Evolutionary conservation across 805 yeast species (phyloP).

Genomic region (Wickerhamomyces canadensis): DNA sequence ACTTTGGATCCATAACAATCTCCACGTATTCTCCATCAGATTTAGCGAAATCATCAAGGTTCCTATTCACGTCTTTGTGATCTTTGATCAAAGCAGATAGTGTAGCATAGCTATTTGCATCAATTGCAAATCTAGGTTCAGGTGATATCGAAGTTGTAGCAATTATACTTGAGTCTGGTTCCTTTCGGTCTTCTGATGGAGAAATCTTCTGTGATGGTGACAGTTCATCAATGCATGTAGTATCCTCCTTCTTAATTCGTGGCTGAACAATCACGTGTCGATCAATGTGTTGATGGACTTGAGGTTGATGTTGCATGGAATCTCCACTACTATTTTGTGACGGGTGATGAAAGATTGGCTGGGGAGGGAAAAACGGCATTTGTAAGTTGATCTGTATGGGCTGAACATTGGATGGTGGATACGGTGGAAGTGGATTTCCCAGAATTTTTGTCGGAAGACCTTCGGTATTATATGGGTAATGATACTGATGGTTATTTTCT

Average conservation of each 20-base stretch:
- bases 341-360: slow-evolving; percentile 4
- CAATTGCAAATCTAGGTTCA: slow-evolving; percentile 12
- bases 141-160: too few relatives aligned
- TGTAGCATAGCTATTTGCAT: slow-evolving; percentile 13
- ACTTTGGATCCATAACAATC: slow-evolving; percentile 20
- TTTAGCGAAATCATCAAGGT: slow-evolving; percentile 13
- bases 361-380: slow-evolving; percentile 4
- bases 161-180: too few relatives aligned
- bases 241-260: too few relatives aligned
- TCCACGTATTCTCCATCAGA: slow-evolving; percentile 18
- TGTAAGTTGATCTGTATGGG: slow-evolving; percentile 18
- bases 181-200: neutral
- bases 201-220: neutral
- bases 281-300: too few relatives aligned
- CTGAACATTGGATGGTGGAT: slow-evolving; percentile 10
- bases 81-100: slow-evolving; percentile 11
- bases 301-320: neutral
- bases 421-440: slow-evolving; percentile 5
- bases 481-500: slow-evolving; percentile 12
- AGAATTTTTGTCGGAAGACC: slow-evolving; percentile 22
- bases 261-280: too few relatives aligned
- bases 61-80: slow-evolving; percentile 14
- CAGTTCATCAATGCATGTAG: too few relatives aligned
- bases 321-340: neutral
- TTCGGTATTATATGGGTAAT: slow-evolving; percentile 17